Evolutionary conservation across 1,139 yeast species (phyloP).

Genomic region (Yamadazyma taylorii): DNA sequence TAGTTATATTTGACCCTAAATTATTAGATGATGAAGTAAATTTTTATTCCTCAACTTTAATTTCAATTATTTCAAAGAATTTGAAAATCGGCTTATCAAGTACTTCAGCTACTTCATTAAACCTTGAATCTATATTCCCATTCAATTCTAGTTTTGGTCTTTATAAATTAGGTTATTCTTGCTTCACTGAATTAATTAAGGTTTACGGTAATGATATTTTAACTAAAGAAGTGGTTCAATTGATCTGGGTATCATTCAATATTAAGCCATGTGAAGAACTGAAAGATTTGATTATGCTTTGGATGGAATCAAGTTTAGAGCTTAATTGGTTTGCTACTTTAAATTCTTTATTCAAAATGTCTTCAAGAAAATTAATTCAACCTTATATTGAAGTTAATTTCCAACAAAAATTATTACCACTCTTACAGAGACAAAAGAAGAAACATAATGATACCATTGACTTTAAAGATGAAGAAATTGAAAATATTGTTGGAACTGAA

Average conservation of each 20-base stretch:
- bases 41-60: constrained; percentile 33
- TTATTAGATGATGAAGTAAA: constrained; percentile 33
- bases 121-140: constrained; percentile 39
- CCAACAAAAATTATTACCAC: constrained; percentile 44
- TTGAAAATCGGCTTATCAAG: constrained; percentile 38
- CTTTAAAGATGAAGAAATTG: constrained; percentile 48
- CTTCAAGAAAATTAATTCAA: constrained; percentile 39
- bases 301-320: constrained; percentile 42
- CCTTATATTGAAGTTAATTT: constrained; percentile 40
- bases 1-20: constrained; percentile 41
- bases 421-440: constrained; percentile 46
- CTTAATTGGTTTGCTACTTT: constrained; percentile 44
- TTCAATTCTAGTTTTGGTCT: constrained; percentile 38
- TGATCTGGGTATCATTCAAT: constrained; percentile 48
- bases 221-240: constrained; percentile 35
- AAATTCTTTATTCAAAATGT: constrained; percentile 37
- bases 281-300: constrained; percentile 33
- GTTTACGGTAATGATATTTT: constrained; percentile 36
- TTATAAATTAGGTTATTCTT: constrained; percentile 37
- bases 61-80: constrained; percentile 36
- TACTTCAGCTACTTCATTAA: constrained; percentile 36
- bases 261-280: constrained; percentile 39
- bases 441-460: constrained; percentile 31
- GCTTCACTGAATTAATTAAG: constrained; percentile 42
- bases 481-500: constrained; percentile 40